Conservation (phyloP, 1,284 basidiomycete species). For the Phylloboletellus chloephorus region DNA sequence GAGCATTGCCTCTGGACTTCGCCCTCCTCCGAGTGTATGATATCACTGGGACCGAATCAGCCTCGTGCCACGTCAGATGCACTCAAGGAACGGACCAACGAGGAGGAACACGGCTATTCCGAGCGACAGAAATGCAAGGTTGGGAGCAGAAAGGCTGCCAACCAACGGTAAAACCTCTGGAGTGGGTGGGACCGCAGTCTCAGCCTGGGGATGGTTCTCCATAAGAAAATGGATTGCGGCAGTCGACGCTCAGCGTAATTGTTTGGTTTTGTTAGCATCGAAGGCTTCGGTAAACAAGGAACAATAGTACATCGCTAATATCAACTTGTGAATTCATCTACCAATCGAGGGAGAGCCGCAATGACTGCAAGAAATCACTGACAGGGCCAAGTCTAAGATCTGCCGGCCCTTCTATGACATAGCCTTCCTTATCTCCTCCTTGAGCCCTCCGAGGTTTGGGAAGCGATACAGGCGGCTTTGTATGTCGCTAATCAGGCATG, state of each 20-base stretch:
- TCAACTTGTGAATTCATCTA: background rate
- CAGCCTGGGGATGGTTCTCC: conserved; percentile 8
- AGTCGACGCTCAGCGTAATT: conserved; percentile 10
- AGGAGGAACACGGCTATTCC: conserved; percentile 21
- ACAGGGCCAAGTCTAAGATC: too few relatives aligned
- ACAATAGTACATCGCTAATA: conserved; percentile 1
- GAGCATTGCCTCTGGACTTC: conserved; percentile 45
- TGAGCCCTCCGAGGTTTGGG: background rate
- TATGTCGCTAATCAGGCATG: background rate
- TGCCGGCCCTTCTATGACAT: too few relatives aligned
- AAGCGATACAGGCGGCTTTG: background rate
- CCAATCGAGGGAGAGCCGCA: conserved; percentile 2
- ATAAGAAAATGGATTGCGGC: conserved; percentile 6
- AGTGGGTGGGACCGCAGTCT: conserved; percentile 4
- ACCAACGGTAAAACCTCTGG: conserved; percentile 20
- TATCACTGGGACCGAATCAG: conserved; percentile 31
- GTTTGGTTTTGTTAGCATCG: conserved; percentile 18
- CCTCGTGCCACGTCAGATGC: background rate
- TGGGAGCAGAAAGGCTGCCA: conserved; percentile 20
- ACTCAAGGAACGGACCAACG: conserved; percentile 20
- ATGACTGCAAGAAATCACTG: conserved; percentile 5
- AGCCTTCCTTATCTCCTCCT: too few relatives aligned
- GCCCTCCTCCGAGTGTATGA: conserved; percentile 42
- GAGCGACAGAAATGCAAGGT: conserved; percentile 23
- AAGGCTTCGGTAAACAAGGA: conserved; percentile 15